Conservation (phyloP, 305 asterid genomes). For the Fraxinus floribunda region DNA sequence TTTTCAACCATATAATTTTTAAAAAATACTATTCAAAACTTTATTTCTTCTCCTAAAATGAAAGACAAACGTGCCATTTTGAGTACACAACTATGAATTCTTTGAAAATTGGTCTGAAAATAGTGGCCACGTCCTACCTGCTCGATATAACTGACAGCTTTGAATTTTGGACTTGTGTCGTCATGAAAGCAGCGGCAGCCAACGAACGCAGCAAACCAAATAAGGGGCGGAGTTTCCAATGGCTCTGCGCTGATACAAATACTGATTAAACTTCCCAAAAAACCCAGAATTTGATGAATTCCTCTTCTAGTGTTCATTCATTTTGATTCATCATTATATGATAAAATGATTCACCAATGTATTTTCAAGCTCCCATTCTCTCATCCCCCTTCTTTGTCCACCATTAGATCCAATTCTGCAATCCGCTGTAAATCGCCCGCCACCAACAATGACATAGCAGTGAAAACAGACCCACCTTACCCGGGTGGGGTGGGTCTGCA, state of each 20-base stretch:
- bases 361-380: slow-evolving; percentile 32
- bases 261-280: slow-evolving; percentile 3
- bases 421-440: slow-evolving; percentile 31
- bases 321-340: background rate
- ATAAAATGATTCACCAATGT: slow-evolving; percentile 47
- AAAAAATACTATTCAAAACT: too few relatives aligned
- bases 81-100: background rate
- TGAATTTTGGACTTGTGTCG: background rate
- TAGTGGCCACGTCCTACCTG: background rate
- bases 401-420: slow-evolving; percentile 22
- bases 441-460: background rate
- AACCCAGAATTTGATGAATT: background rate
- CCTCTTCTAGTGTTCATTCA: background rate
- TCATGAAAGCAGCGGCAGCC: background rate
- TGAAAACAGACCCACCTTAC: slow-evolving; percentile 22
- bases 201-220: background rate
- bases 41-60: too few relatives aligned
- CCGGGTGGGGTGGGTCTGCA: slow-evolving; percentile 61
- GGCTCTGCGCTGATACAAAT: slow-evolving; percentile 26
- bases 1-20: too few relatives aligned
- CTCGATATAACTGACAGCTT: background rate
- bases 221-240: slow-evolving; percentile 36
- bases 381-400: slow-evolving; percentile 24
- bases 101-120: background rate
- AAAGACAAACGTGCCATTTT: too few relatives aligned